A percentile compares a stretch with the other conserved stretches of the same genome.
These are phyloP conservation scores for Picocystis sp. DNA, from an alignment of 163 green algal species.

Conservation along the genomic window DNA sequence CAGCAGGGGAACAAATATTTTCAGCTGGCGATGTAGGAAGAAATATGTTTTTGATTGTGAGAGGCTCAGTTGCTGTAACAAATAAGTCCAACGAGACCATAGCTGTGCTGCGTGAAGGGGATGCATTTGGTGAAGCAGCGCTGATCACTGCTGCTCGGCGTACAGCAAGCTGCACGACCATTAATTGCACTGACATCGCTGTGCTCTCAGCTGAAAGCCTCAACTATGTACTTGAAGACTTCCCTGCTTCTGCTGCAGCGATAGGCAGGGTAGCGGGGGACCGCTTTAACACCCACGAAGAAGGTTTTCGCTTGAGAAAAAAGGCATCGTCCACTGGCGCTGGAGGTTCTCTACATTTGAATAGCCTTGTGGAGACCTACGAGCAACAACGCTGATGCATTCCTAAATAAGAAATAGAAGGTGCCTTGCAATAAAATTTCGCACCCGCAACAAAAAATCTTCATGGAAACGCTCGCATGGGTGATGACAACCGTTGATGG, in stretches of 20 bases:
- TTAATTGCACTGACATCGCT: constrained; percentile 32
- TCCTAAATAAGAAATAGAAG: too few species aligned
- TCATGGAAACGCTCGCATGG: too few species aligned
- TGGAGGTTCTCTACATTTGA: too few species aligned
- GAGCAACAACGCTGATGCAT: too few species aligned
- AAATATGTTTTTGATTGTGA: constrained; percentile 43
- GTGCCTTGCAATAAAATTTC: too few species aligned
- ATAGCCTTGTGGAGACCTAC: too few species aligned
- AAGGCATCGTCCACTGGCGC: too few species aligned
- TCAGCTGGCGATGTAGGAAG: constrained; percentile 29
- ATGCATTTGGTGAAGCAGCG: constrained; percentile 36
- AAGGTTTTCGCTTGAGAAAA: too few species aligned
- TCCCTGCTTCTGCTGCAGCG: constrained; percentile 23
- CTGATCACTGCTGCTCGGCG: constrained; percentile 30
- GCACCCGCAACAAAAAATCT: too few species aligned
- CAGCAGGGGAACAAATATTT: constrained; percentile 32
- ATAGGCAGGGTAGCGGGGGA: constrained; percentile 6
- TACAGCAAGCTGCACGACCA: constrained; percentile 24
- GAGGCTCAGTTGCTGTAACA: constrained; percentile 27
- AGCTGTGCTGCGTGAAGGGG: constrained; percentile 25
- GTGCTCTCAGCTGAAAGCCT: constrained; percentile 28
- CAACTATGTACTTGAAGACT: constrained; percentile 25
- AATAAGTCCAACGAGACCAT: constrained; percentile 34
- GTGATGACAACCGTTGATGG: too few species aligned
- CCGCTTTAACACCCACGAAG: background rate